Base-by-base conservation (phyloP, 768 basidiomycete genomes). In the Hemileccinum impolitum region DNA sequence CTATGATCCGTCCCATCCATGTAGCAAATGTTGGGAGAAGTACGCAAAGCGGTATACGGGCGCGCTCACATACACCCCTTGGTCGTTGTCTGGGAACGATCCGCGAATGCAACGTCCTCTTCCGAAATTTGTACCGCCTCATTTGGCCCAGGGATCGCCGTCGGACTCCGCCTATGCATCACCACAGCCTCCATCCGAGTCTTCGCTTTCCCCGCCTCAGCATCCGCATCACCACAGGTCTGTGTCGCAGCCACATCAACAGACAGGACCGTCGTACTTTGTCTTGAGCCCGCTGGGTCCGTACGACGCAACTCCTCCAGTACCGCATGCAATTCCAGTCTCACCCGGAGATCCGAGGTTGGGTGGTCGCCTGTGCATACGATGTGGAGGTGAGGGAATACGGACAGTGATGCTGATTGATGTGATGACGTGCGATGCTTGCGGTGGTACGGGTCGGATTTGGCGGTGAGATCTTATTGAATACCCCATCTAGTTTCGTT, bases 1-100 rank as follows among this genome's bases (percentile, higher is more conserved):
- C 48, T 71, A 70, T 32, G 86, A 90, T 63, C 85, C 86, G 0
- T 61, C 72, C 1, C 71, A 80, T 48, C 85, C 88, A 6, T 90
- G 90, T 60, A 72, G 74, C 50, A 78, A 77, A 48, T 92, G 90
- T 69, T 92, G 89, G 90, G 69, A 75, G 6, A 83, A 81, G 55
- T 84, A 84, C 65, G 74, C 75, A 1, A 81, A 77, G 54, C 71
- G 76, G 0, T 91, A 82, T 64, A 59, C 71, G 0, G 85, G 85
- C 3, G 77, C 85, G 5, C 66, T 90, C 14, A 70, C 74, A 0
- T 83, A 81, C 57, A 75, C 78, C 44, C 54, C 73, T 11, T 76
- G 78, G 61, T 48, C 65, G 1, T 47, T 66, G 2, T 53, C 62
- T 0, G 45, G 39, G 15, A 58, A 52, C 3, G 45, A 55, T 43